Evolutionary conservation across 2,329 filamentous ascomycete species (phyloP).

Genomic region (Aspergillus fijiensis): DNA sequence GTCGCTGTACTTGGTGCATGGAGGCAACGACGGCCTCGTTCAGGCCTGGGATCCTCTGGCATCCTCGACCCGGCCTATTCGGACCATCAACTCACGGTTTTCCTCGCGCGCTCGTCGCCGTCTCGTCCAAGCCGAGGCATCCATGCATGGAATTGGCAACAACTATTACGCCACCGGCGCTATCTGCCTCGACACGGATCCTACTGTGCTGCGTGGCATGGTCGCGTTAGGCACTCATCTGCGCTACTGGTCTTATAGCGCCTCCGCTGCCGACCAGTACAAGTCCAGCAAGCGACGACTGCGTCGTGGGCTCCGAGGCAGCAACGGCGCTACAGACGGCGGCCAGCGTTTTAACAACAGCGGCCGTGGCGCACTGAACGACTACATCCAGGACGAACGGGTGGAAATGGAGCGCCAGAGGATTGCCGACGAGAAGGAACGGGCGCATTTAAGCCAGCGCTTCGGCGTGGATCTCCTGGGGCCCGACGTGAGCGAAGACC

Average conservation of each 20-base stretch:
- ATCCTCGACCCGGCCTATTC: constrained; percentile 73
- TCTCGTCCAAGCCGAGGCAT: constrained; percentile 65
- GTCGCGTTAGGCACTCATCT: constrained; percentile 84
- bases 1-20: constrained; percentile 84
- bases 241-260: constrained; percentile 92
- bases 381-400: constrained; percentile 84
- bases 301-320: constrained; percentile 66
- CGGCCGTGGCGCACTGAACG: constrained; percentile 68
- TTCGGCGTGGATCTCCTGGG: constrained; percentile 78
- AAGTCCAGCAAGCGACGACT: constrained; percentile 75
- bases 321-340: constrained; percentile 52
- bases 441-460: constrained; percentile 68
- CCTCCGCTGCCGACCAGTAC: constrained; percentile 69
- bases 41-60: constrained; percentile 96
- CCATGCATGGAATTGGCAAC: constrained; percentile 65
- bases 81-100: constrained; percentile 83
- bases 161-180: constrained; percentile 81
- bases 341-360: constrained; percentile 60
- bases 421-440: constrained; percentile 64
- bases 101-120: constrained; percentile 79
- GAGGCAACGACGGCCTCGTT: constrained; percentile 90
- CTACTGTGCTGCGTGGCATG: constrained; percentile 79
- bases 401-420: constrained; percentile 75
- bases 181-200: constrained; percentile 82
- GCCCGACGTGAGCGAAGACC: constrained; percentile 58